These are phyloP conservation scores for Calonectria henricotiae DNA, from an alignment of 2,329 filamentous ascomycete species.

Conservation along the genomic window DNA sequence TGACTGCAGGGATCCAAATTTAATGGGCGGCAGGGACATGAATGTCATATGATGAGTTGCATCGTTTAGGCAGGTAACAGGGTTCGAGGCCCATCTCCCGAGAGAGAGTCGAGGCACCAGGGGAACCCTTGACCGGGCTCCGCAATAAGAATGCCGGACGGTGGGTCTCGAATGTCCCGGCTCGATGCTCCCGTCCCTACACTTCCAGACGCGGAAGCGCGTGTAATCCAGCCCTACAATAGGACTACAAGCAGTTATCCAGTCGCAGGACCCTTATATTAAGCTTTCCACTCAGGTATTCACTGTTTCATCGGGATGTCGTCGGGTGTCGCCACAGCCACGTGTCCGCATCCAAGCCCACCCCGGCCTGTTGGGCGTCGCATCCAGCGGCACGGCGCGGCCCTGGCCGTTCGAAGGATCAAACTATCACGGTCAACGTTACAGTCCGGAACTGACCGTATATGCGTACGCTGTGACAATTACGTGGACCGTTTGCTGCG, in stretches of 20 bases:
- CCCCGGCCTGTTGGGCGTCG: neutral
- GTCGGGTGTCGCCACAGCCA: conserved; percentile 17
- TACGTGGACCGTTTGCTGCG: neutral
- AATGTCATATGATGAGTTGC: neutral
- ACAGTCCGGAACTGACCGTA: conserved; percentile 4
- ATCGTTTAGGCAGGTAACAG: conserved; percentile 16
- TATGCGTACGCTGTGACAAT: neutral
- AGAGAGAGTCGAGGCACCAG: neutral
- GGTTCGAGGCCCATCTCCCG: neutral
- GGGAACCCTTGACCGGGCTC: neutral
- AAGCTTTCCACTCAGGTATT: conserved; percentile 11
- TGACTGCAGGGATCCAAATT: neutral
- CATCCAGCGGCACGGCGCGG: conserved; percentile 23
- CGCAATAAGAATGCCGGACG: neutral
- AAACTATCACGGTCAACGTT: conserved; percentile 3
- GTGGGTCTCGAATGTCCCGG: neutral
- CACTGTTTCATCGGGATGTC: conserved; percentile 8
- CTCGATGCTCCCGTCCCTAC: neutral
- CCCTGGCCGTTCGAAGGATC: conserved; percentile 23
- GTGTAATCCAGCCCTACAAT: conserved; percentile 15
- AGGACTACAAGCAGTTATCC: conserved; percentile 5
- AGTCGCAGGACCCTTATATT: conserved; percentile 13
- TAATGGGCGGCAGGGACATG: neutral
- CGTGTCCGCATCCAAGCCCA: conserved; percentile 1
- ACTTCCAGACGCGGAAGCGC: neutral